Base-by-base conservation (phyloP, 345 rosid species). In the Citrus sinensis region DNA sequence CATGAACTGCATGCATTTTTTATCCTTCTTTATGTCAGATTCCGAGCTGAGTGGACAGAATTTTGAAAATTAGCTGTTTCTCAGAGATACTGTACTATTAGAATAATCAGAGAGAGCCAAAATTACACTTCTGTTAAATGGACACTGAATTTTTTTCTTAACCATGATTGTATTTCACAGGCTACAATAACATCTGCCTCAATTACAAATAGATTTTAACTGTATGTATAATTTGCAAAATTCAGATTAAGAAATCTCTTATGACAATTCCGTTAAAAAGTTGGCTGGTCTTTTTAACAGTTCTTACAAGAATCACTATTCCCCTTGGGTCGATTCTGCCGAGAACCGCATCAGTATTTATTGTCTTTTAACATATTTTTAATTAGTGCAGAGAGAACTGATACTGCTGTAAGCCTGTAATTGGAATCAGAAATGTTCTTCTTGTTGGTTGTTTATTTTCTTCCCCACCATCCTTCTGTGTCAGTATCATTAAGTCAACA, bases 341-440 rank as follows among this genome's bases (percentile, higher is more conserved):
- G 32, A 24, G 32, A n/a, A 64, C 34, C 9, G 6, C 19, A 14
- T 2, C 32, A 3, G 1, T 39, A 4, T 22, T 5, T n/a, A 67
- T n/a, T 3, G 17, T 67, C 51, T 40, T 39, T 2, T 10, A 40
- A 24, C 29, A 39, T 25, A 67, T 20, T 40, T 37, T 7, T 66
- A 10, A n/a, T 40, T 25, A 68, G 19, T 68, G 56, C 32, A 42
- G 22, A 29, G 8, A 29, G 60, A 14, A 70, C 74, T 46, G 10
- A 46, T 46, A 20, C 56, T 68, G 30, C 42, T 70, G 60, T 35
- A 35, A 35, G 7, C 37, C 37, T 35, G 37, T 70, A 70, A 46
- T 46, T 59, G 74, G 55, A 24, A 59, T 59, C 32, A 58, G 34
- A 56, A 72, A 34, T 58, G 37, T 73, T 35, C 76, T 73, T 58